Percentiles rank a stretch among this genome's conserved stretches.
These are phyloP conservation scores for Flaveria trinervia DNA, from an alignment of 129 eudicot species.

Conservation along the genomic window DNA sequence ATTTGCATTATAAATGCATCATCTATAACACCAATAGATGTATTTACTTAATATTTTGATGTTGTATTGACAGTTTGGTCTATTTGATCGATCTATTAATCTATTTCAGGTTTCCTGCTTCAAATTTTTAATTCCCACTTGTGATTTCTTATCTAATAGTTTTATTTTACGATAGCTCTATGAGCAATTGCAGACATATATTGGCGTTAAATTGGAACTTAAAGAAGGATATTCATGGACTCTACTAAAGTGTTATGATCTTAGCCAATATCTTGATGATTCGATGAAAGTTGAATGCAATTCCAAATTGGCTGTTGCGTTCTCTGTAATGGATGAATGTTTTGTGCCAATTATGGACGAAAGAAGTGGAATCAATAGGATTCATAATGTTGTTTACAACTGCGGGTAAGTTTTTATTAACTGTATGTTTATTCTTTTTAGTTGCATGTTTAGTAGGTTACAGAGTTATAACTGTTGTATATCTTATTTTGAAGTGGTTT, in stretches of 20 bases:
- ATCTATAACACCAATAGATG: neutral
- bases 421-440: neutral
- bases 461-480: neutral
- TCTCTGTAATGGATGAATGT: slow-evolving; percentile 83
- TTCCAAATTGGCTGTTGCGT: slow-evolving; percentile 87
- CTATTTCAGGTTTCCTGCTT: neutral
- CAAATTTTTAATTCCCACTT: neutral
- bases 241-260: slow-evolving; percentile 58
- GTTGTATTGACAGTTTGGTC: neutral
- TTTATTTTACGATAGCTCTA: slow-evolving; percentile 50
- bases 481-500: neutral
- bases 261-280: slow-evolving; percentile 42
- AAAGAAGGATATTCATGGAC: slow-evolving; percentile 85
- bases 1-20: neutral
- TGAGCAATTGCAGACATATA: slow-evolving; percentile 50
- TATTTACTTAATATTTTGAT: neutral
- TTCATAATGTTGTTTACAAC: slow-evolving; percentile 72
- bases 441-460: neutral
- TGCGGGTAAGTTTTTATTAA: slow-evolving; percentile 68
- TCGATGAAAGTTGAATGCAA: slow-evolving; percentile 57
- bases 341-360: slow-evolving; percentile 80
- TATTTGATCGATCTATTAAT: neutral
- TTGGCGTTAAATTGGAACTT: slow-evolving; percentile 66
- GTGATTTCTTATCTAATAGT: slow-evolving; percentile 13
- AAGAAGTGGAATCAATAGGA: slow-evolving; percentile 70